A percentile compares a stretch with the other conserved stretches of the same genome.
Conservation (phyloP, 2,329 filamentous ascomycete genomes). For the Trichoderma koningiopsis region DNA sequence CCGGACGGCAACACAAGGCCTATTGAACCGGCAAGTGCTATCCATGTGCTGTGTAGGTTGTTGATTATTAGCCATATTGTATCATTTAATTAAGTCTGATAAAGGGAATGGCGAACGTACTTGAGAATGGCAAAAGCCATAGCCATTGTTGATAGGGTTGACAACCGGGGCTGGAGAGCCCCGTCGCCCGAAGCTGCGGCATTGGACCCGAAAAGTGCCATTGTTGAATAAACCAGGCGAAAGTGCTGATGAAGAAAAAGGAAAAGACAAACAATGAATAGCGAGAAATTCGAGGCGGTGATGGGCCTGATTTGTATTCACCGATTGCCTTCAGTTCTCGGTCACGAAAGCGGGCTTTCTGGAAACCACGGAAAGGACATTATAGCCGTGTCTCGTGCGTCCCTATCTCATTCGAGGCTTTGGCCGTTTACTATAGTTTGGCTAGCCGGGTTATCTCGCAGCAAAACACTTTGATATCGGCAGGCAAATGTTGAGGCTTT, state of each 20-base stretch:
- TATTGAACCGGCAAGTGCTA: constrained; percentile 16
- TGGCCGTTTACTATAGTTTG: constrained; percentile 6
- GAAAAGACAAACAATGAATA: neutral
- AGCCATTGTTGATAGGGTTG: constrained; percentile 16
- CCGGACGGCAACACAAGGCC: constrained; percentile 10
- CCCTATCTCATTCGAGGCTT: constrained; percentile 6
- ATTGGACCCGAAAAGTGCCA: constrained; percentile 6
- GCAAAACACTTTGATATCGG: neutral
- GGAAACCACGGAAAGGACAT: constrained; percentile 10
- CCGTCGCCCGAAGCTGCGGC: neutral
- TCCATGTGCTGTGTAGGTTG: constrained; percentile 6
- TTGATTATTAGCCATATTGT: neutral
- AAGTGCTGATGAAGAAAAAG: neutral
- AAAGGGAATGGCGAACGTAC: neutral
- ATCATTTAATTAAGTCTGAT: neutral
- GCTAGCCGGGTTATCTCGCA: constrained; percentile 6
- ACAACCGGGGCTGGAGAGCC: constrained; percentile 19
- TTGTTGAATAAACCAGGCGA: neutral
- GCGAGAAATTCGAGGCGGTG: neutral
- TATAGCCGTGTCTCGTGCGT: constrained; percentile 7
- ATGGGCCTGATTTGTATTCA: constrained; percentile 22
- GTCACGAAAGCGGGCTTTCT: neutral
- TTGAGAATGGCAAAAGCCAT: constrained; percentile 22
- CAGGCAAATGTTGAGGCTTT: constrained; percentile 2
- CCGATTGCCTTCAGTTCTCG: neutral